Evolutionary conservation across 73 alveolate species (phyloP), one percentile per base, ranked within the genome.

Genomic region (Urostyla sp.): DNA sequence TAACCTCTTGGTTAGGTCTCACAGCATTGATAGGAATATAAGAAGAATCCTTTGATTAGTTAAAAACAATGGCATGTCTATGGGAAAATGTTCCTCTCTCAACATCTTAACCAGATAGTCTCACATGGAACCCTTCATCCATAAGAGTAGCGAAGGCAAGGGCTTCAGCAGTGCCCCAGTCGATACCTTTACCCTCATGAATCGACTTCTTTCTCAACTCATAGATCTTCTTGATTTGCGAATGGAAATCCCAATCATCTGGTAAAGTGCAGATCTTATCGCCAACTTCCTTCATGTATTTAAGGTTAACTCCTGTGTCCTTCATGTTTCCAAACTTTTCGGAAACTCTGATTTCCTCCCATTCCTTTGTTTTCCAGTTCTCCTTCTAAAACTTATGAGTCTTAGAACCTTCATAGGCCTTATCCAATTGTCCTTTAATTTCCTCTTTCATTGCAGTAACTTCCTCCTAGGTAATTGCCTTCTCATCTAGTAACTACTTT

Each of bases 31-130:
- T 72, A 15, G 92, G 92, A 37, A 84, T 84, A 31, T 75, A 75
- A 20, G 69, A 60, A 20, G 87, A 80, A 54, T 94, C 97, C 46
- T 81, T 84, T 56, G 40, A 37, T 58, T 94, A 88, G 48, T 89
- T 86, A 63, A 82, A 85, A 30, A 94, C 67, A 18, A 90, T 92
- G 46, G 93, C 91, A 73, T 96, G 99, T 67, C 99, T 83, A 49
- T 96, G 98, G 20, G 98, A 91, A 73, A 96, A 96, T 21, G 99
- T 96, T 11, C 99, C 99, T 72, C 99, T 89, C 79, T 94, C 98
- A 40, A 96, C 99, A 75, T 96, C 99, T 81, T 96, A 90, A 23
- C 99, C 99, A 10, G 98, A 95, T 43, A 96, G 59, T 63, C 97
- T 83, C 36, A 91, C 96, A 54, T 81, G 88, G 87, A 61, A 84